Evolutionary conservation across 1,139 yeast genomes (phyloP).

Genomic region (Suhomyces kunorum): DNA sequence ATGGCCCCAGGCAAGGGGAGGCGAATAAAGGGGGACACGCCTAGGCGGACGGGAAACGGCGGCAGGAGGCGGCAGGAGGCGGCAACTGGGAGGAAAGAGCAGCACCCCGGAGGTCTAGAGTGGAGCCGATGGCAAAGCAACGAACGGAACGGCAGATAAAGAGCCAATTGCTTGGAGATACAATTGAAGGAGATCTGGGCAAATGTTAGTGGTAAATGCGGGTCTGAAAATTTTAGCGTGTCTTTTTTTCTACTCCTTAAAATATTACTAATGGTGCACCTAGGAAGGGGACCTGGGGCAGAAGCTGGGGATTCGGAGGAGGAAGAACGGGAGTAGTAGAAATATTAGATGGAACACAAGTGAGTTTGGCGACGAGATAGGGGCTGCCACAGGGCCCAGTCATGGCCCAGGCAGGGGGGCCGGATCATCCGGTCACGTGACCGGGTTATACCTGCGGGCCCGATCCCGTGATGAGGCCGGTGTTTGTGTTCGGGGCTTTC

Average conservation of each 20-base stretch:
- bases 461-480: no score
- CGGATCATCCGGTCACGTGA: slow-evolving; percentile 1
- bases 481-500: no score
- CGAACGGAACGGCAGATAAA: background rate
- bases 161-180: background rate
- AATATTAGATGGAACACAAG: background rate
- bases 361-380: background rate
- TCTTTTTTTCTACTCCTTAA: slow-evolving; percentile 12
- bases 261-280: slow-evolving; percentile 4
- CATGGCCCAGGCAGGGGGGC: background rate
- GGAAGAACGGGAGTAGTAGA: background rate
- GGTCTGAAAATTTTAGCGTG: slow-evolving; percentile 11
- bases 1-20: background rate
- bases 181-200: background rate
- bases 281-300: background rate
- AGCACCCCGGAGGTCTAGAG: no score
- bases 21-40: background rate
- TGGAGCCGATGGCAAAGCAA: background rate
- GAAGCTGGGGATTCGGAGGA: background rate
- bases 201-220: slow-evolving; percentile 2
- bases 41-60: background rate
- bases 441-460: no score
- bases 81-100: no score
- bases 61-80: background rate
- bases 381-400: background rate